phyloP scores from a whole-genome alignment of 176 grass and related monocot species.

The Aechmea fasciata region DNA sequence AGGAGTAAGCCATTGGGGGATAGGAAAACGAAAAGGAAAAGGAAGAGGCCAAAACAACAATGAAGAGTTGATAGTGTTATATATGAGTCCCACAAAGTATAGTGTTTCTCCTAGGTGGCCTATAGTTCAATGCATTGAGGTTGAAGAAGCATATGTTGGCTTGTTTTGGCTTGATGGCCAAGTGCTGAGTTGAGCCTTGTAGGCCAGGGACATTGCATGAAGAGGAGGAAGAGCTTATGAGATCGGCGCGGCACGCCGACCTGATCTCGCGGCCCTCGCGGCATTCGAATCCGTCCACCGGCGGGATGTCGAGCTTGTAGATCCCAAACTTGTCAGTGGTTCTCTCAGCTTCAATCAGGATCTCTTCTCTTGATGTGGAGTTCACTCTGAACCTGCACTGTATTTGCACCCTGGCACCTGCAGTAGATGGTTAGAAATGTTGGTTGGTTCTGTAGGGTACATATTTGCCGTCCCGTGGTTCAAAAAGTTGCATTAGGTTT shows the following conservation, averaged over 20 bases:
- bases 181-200: constrained; percentile 65
- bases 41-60: constrained; percentile 71
- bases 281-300: constrained; percentile 73
- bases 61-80: constrained; percentile 23
- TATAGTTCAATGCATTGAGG: constrained; percentile 89
- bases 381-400: constrained; percentile 83
- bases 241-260: constrained; percentile 71
- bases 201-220: constrained; percentile 68
- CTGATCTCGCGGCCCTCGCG: constrained; percentile 62
- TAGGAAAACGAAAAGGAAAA: constrained; percentile 17
- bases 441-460: too few species aligned
- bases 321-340: constrained; percentile 79
- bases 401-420: constrained; percentile 75
- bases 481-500: too few species aligned
- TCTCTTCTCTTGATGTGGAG: constrained; percentile 43
- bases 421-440: background rate
- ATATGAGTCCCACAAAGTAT: constrained; percentile 37
- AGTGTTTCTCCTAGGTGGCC: constrained; percentile 45
- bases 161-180: constrained; percentile 50
- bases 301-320: constrained; percentile 87
- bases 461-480: too few species aligned
- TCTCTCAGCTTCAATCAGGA: constrained; percentile 77
- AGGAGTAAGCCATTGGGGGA: background rate
- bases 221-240: constrained; percentile 52
- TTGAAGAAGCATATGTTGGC: constrained; percentile 76